Percentiles rank a stretch among this genome's conserved stretches.
Evolutionary conservation across 1,139 yeast species (phyloP).

Genomic region (Yamadazyma oceani): DNA sequence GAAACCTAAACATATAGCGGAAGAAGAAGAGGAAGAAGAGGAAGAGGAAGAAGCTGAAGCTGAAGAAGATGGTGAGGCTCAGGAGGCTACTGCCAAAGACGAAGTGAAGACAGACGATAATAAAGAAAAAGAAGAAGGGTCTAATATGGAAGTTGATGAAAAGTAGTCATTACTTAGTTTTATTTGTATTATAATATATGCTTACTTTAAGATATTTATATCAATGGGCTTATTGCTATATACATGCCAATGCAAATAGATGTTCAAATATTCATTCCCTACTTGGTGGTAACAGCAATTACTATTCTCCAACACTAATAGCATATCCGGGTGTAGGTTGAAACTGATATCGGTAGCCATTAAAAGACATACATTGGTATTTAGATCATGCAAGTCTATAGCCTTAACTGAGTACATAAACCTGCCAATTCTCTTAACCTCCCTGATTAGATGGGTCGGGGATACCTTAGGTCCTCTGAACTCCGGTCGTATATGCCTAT

Average conservation of each 20-base stretch:
- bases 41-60: slow-evolving; percentile 27
- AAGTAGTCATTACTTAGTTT: slow-evolving; percentile 1
- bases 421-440: slow-evolving; percentile 18
- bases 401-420: slow-evolving; percentile 21
- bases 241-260: slow-evolving; percentile 17
- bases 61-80: background rate
- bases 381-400: slow-evolving; percentile 7
- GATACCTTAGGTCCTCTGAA: slow-evolving; percentile 4
- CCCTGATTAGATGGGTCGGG: slow-evolving; percentile 20
- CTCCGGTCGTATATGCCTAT: slow-evolving; percentile 13
- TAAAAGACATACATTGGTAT: slow-evolving; percentile 14
- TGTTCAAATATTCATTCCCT: slow-evolving; percentile 4
- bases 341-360: slow-evolving; percentile 21
- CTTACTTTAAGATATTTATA: slow-evolving; percentile 5
- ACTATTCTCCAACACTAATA: slow-evolving; percentile 11
- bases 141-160: slow-evolving; percentile 14
- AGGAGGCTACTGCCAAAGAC: background rate
- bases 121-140: no score
- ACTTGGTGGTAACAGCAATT: slow-evolving; percentile 9
- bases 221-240: slow-evolving; percentile 15
- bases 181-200: slow-evolving; percentile 2
- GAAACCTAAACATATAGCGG: slow-evolving; percentile 48
- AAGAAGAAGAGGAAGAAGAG: slow-evolving; percentile 44
- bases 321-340: slow-evolving; percentile 5
- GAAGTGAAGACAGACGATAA: background rate